A percentile compares a stretch with the other conserved stretches of the same genome.
These are phyloP conservation scores for Claviceps arundinis DNA, from an alignment of 2,329 filamentous ascomycete species.

Conservation along the genomic window DNA sequence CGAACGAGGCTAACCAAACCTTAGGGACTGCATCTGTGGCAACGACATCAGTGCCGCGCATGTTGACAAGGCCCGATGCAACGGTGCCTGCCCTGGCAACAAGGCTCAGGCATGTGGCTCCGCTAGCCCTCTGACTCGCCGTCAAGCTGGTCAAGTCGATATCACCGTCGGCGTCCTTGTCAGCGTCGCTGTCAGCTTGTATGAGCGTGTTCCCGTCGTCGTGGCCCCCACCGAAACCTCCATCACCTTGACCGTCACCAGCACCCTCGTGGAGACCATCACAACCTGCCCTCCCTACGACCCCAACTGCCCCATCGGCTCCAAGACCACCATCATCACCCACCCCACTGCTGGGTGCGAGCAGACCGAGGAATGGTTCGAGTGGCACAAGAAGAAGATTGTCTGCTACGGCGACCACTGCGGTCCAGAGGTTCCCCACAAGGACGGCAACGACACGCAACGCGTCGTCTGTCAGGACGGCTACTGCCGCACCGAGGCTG, in stretches of 20 bases:
- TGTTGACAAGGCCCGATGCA: conserved; percentile 12
- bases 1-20: neutral
- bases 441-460: conserved; percentile 13
- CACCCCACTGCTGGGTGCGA: conserved; percentile 10
- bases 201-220: neutral
- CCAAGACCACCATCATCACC: conserved; percentile 12
- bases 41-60: conserved; percentile 5
- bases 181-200: conserved; percentile 1
- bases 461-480: conserved; percentile 20
- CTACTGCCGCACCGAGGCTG: conserved; percentile 15
- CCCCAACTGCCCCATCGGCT: conserved; percentile 13
- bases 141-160: neutral
- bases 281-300: conserved; percentile 15
- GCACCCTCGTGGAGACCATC: conserved; percentile 15
- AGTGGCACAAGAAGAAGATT: conserved; percentile 19
- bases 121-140: neutral
- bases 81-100: conserved; percentile 17
- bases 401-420: conserved; percentile 23
- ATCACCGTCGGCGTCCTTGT: neutral
- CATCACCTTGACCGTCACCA: conserved; percentile 15
- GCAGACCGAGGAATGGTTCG: conserved; percentile 2
- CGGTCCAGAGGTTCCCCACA: conserved; percentile 15
- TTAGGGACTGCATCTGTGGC: conserved; percentile 20
- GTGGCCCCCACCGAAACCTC: neutral
- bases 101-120: conserved; percentile 14